phyloP scores from a whole-genome alignment of 2,329 filamentous ascomycete genomes.

The Cryphonectria parasitica region DNA sequence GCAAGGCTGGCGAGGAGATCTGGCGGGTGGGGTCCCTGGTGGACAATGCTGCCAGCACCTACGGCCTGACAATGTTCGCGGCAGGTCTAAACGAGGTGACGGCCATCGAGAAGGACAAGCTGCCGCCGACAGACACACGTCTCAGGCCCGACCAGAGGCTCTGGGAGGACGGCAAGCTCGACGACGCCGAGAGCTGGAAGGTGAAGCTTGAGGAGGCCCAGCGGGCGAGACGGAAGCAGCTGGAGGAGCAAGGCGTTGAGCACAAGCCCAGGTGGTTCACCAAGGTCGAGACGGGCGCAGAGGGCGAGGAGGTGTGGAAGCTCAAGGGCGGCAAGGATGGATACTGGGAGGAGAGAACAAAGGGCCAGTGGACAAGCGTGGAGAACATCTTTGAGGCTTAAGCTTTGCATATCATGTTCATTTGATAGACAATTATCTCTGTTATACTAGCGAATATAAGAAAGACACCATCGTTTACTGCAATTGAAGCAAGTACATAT shows the following conservation, averaged over 20 bases:
- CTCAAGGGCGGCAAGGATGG: conserved; percentile 81
- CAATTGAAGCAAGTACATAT: neutral
- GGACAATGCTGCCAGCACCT: conserved; percentile 76
- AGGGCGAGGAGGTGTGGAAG: conserved; percentile 72
- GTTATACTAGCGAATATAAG: neutral
- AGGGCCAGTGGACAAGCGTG: conserved; percentile 66
- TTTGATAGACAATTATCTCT: neutral
- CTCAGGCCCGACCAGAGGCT: conserved; percentile 86
- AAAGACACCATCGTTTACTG: neutral
- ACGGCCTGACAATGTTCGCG: conserved; percentile 87
- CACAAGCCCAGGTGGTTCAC: conserved; percentile 86
- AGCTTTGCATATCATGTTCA: neutral
- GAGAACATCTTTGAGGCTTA: conserved; percentile 51
- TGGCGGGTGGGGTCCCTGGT: conserved; percentile 83
- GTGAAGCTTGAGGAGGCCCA: conserved; percentile 82
- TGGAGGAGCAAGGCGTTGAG: conserved; percentile 74
- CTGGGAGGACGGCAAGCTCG: conserved; percentile 38
- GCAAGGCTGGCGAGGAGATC: conserved; percentile 66
- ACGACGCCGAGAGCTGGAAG: conserved; percentile 35
- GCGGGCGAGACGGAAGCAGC: conserved; percentile 69
- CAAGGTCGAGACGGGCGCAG: conserved; percentile 58
- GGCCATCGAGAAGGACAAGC: conserved; percentile 69
- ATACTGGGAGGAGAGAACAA: conserved; percentile 88
- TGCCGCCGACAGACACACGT: conserved; percentile 82
- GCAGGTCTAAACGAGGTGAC: conserved; percentile 89